phyloP scores from a whole-genome alignment of 192 early-diverging fungal genomes.

The Podila verticillata region DNA sequence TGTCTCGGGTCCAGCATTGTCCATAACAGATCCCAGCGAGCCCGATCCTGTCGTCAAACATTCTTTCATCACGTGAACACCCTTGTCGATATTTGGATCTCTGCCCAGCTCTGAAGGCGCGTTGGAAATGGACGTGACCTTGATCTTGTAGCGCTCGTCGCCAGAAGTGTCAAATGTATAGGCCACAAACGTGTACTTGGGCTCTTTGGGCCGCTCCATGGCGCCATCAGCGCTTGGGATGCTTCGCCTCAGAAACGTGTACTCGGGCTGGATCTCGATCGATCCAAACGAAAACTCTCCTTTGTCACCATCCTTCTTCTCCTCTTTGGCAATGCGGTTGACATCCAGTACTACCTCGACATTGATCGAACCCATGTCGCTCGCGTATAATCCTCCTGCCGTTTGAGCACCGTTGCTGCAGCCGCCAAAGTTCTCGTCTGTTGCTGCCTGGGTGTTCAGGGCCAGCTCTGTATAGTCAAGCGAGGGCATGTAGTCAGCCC shows the following conservation, averaged over 20 bases:
- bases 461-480: neutral
- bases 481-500: neutral
- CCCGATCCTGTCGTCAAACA: neutral
- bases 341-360: constrained; percentile 24
- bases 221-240: neutral
- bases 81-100: neutral
- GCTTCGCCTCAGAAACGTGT: constrained; percentile 1
- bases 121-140: neutral
- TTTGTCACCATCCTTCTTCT: neutral
- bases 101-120: neutral
- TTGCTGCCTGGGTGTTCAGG: neutral
- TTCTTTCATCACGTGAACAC: neutral
- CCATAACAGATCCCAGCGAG: neutral
- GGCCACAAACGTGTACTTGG: constrained; percentile 9
- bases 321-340: constrained; percentile 25
- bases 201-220: neutral
- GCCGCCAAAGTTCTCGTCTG: neutral
- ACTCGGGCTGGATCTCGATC: constrained; percentile 30
- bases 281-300: constrained; percentile 25
- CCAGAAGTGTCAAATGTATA: constrained; percentile 25
- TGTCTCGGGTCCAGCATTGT: constrained; percentile 26
- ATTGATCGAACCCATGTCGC: neutral
- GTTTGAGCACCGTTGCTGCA: neutral
- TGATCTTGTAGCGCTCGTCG: constrained; percentile 23
- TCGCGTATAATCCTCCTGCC: neutral